Evolutionary conservation across 2,329 filamentous ascomycete species (phyloP), one percentile per base, ranked within the genome.

Genomic region (Colletotrichum costaricense): DNA sequence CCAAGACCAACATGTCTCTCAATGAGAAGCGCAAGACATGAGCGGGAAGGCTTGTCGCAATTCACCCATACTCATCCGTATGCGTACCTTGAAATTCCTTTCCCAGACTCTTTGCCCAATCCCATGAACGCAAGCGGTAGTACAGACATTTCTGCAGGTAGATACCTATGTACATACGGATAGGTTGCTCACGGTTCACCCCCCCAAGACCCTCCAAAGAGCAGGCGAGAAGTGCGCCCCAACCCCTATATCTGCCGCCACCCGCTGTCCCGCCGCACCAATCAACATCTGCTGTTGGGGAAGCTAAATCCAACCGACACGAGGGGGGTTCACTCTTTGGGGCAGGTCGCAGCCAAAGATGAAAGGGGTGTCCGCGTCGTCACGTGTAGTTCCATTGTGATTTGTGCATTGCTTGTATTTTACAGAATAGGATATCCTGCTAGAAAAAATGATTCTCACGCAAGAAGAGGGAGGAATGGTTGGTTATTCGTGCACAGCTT

Each of bases 181-280:
- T 35, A 35, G 33, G 3, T 35, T 35, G 33, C 33, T 12, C 33
- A 12, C 33, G 33, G 33, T 35, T 35, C 33, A 35, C 33, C 33
- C 33, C 26, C 26, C 33, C 16, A 42, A 42, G 38, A 42, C 38
- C 38, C 38, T 35, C 38, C 38, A 7, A 42, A 42, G 14, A 42
- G 14, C 14, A 42, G 14, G 16, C 38, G 38, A 16, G 12, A 30
- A 30, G 38, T 70, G 14, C 38, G 14, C 63, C 63, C 55, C 58
- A 56, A 46, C 64, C 58, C 69, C 67, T 62, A 42, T 60, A 70
- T 70, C 70, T 73, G 70, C 70, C 67, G 70, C 67, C 56, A 46
- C 56, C 56, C 56, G 46, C 58, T 70, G 35, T 59, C 62, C 33
- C 19, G 55, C 52, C 33, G 58, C 67, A 56, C 70, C 70, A 73